Evolutionary conservation across 2,329 filamentous ascomycete genomes (phyloP), one percentile per base, ranked within the genome.

Genomic region (Fusarium secorum): DNA sequence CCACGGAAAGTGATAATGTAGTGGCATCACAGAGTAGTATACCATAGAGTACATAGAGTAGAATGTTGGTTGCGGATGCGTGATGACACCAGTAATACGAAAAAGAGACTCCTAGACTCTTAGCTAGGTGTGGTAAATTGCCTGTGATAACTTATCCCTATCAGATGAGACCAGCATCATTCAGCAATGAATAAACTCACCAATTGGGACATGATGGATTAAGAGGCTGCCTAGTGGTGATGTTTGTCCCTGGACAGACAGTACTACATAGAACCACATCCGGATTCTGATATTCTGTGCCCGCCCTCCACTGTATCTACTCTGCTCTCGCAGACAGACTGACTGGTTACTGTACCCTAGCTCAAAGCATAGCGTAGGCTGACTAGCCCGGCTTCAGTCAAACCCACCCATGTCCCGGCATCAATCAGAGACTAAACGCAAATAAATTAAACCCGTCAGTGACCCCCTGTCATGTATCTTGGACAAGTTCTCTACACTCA

Each of bases 371-470:
- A 48, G 28, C 30, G 17, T 33, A 55, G 52, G 22, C 32, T 28
- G 46, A 42, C 36, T 45, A 45, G 36, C n/a, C 41, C 26, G 24
- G 32, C 45, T 57, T 32, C 20, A 49, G 49, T 30, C 55, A 24
- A 38, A 44, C 36, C 48, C 28, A 36, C 51, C 59, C 68, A 48
- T 70, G 51, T 66, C 68, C 71, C 55, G 57, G 60, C 58, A 45
- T 59, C 53, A 49, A 49, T 63, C 51, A 70, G 59, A 64, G 55
- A 65, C 72, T 74, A 74, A 66, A 56, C 28, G 53, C 39, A 28
- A 26, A 71, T 73, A 54, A 30, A 71, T 73, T 60, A 63, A 68
- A 66, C 57, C 63, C 55, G 64, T 45, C 14, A 24, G 42, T 18
- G 38, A 42, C 17, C 64, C 64, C 64, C 38, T 68, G 56, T n/a